Evolutionary conservation across 2,329 filamentous ascomycete genomes (phyloP), one percentile per base, ranked within the genome.

Genomic region (Colletotrichum cordylinicola): DNA sequence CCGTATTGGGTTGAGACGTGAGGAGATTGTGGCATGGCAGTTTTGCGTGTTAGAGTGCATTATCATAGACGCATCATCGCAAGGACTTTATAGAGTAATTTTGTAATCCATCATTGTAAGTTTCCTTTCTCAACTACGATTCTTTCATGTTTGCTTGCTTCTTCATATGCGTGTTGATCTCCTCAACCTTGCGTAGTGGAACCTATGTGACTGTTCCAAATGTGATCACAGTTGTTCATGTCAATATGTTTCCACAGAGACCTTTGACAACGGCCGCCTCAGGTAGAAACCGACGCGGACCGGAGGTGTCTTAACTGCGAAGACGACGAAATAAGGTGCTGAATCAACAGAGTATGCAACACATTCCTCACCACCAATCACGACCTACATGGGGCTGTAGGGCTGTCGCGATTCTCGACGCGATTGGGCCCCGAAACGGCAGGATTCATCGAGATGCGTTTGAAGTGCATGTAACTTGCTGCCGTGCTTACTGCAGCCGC

Each of bases 361-460:
- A 13, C 13, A 2, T 21, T 13, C 6, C n/a, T 52, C n/a, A 52
- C 43, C 3, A 2, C n/a, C 12, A 52, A 52, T 52, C n/a, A 52
- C 10, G 3, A 2, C n/a, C 43, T 52, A 21, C 43, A 52, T 21
- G n/a, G 2, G 43, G n/a, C 43, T 52, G n/a, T 52, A 52, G 43
- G 10, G 43, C 43, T 52, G 43, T 1, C n/a, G 6, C 3, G 43
- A 21, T 1, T 21, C 43, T 52, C 1, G 1, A 4, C 1, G n/a
- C 43, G 3, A 52, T 52, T 52, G 43, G 43, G 2, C 43, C 10
- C 2, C 13, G 10, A 21, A 52, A 21, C 43, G 43, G 43, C n/a
- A 52, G 43, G n/a, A 21, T 52, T 52, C n/a, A 52, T 21, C 43
- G 43, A 52, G 43, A 52, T 24, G 43, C 43, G 12, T 52, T 24